phyloP scores from a whole-genome alignment of 106 monocot species.

The Allium cepa region DNA sequence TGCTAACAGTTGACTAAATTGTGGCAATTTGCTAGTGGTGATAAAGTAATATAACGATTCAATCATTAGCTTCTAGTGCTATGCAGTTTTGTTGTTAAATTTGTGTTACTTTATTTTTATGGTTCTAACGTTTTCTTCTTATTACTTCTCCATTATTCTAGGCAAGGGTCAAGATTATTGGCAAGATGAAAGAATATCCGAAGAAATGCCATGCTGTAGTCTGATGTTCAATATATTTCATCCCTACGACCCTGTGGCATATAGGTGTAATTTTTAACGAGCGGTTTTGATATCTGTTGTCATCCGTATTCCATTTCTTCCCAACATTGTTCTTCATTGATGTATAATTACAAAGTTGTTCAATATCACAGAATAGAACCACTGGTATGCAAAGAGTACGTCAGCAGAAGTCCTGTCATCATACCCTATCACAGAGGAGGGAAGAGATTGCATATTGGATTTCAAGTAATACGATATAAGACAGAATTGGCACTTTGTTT shows the following conservation, averaged over 20 bases:
- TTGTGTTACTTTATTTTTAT: too few species aligned
- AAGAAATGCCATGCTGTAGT: conserved; percentile 84
- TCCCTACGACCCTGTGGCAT: conserved; percentile 99
- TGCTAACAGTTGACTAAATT: too few species aligned
- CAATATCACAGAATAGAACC: conserved; percentile 82
- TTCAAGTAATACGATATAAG: conserved; percentile 49
- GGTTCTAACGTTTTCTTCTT: background rate
- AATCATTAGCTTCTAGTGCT: too few species aligned
- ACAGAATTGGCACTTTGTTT: background rate
- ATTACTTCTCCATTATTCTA: conserved; percentile 9
- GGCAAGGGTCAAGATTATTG: conserved; percentile 91
- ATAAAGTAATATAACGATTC: too few species aligned
- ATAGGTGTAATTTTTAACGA: conserved; percentile 38
- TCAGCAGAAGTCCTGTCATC: conserved; percentile 70
- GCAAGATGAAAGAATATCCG: conserved; percentile 77
- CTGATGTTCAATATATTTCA: conserved; percentile 99
- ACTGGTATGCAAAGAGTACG: conserved; percentile 83
- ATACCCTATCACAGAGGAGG: conserved; percentile 98
- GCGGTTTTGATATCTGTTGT: too few species aligned
- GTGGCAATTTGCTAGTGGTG: too few species aligned
- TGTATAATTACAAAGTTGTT: too few species aligned
- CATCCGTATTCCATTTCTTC: too few species aligned
- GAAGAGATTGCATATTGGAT: conserved; percentile 85
- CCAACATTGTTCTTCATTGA: too few species aligned
- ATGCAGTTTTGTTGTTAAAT: too few species aligned